Conservation (phyloP, 352 stramenopile genomes). For the Pythium rishiriense region DNA sequence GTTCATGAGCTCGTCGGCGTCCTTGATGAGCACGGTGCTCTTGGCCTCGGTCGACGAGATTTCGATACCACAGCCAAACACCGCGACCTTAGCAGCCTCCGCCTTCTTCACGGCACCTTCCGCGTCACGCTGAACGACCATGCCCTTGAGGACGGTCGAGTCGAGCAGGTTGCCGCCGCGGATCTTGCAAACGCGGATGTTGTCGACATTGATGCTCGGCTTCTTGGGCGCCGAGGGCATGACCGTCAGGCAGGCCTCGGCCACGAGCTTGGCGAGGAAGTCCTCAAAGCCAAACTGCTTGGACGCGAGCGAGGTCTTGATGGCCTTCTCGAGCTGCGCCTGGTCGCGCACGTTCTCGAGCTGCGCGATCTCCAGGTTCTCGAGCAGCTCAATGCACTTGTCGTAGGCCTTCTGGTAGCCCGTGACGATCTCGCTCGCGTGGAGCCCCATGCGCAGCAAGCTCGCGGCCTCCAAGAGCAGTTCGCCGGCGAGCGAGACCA, state of each 20-base stretch:
- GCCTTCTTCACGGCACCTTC: constrained; percentile 93
- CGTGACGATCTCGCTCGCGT: constrained; percentile 97
- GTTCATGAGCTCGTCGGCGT: constrained; percentile 98
- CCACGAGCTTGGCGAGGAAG: constrained; percentile 93
- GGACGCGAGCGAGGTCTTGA: constrained; percentile 94
- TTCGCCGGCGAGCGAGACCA: constrained; percentile 97
- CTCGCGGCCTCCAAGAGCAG: constrained; percentile 96
- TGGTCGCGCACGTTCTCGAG: constrained; percentile 84
- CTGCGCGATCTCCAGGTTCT: constrained; percentile 79
- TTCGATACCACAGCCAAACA: constrained; percentile 98
- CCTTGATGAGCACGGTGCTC: constrained; percentile 99
- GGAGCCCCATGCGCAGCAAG: constrained; percentile 97
- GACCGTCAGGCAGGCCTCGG: constrained; percentile 94
- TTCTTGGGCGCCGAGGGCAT: constrained; percentile 88
- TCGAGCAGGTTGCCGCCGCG: constrained; percentile 95
- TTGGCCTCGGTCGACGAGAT: constrained; percentile 97
- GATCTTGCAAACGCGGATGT: constrained; percentile 98
- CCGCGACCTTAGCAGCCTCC: constrained; percentile 93
- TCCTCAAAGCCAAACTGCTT: constrained; percentile 98
- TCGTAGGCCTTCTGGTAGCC: constrained; percentile 97
- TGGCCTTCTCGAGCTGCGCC: constrained; percentile 84
- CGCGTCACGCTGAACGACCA: constrained; percentile 94
- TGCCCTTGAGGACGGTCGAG: constrained; percentile 97
- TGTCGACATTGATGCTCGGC: constrained; percentile 95
- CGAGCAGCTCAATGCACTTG: constrained; percentile 92